phyloP scores from a whole-genome alignment of 2,329 filamentous ascomycete genomes.

The Colletotrichum abscissum region DNA sequence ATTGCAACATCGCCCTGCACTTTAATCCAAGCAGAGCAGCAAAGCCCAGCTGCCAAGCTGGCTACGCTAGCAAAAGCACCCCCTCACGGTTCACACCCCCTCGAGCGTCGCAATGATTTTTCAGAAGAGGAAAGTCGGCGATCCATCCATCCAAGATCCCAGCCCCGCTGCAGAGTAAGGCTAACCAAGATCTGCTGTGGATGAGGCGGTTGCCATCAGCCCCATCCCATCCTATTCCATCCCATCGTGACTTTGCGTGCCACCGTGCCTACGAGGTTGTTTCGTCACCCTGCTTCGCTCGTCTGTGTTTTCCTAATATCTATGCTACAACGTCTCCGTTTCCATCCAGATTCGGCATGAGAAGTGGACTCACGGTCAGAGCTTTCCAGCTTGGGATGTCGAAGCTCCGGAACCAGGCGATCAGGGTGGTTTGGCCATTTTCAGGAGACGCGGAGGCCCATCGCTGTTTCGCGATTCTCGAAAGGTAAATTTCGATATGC shows the following conservation, averaged over 20 bases:
- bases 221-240: constrained; percentile 22
- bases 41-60: neutral
- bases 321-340: constrained; percentile 14
- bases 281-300: constrained; percentile 27
- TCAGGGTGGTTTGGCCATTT: neutral
- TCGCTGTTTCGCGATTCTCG: neutral
- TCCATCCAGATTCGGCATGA: neutral
- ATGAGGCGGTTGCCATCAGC: constrained; percentile 14
- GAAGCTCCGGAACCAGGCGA: neutral
- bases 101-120: neutral
- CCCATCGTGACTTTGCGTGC: neutral
- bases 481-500: neutral
- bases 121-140: constrained; percentile 6
- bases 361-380: constrained; percentile 20
- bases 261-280: neutral
- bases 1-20: constrained; percentile 8
- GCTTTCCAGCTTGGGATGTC: constrained; percentile 3
- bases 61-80: neutral
- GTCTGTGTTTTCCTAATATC: constrained; percentile 19
- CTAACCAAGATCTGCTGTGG: constrained; percentile 33
- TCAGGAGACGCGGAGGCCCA: neutral
- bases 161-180: constrained; percentile 15
- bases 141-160: constrained; percentile 30
- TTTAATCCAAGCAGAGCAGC: neutral
- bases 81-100: neutral